phyloP scores from a whole-genome alignment of 768 basidiomycete genomes.

The Rhizopogon rudus region DNA sequence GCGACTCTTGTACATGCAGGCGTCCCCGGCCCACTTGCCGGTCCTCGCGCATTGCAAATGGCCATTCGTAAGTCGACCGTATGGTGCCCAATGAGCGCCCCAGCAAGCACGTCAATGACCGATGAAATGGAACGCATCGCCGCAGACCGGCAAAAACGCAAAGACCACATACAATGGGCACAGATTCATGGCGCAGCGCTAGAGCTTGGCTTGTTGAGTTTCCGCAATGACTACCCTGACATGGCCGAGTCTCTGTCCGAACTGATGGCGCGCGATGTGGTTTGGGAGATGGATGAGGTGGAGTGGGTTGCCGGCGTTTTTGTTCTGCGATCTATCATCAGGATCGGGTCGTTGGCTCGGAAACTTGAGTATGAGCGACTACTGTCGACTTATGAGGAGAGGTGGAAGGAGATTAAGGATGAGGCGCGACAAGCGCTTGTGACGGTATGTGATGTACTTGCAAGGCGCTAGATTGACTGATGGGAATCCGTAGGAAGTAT shows the following conservation, averaged over 20 bases:
- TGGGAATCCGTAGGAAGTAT: background rate
- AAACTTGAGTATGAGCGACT: slow-evolving; percentile 52
- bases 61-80: slow-evolving; percentile 52
- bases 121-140: slow-evolving; percentile 65
- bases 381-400: slow-evolving; percentile 51
- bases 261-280: slow-evolving; percentile 58
- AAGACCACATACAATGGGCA: slow-evolving; percentile 65
- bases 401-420: slow-evolving; percentile 70
- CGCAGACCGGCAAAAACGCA: slow-evolving; percentile 51
- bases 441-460: slow-evolving; percentile 30
- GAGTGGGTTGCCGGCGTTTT: slow-evolving; percentile 66
- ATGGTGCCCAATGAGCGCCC: slow-evolving; percentile 37
- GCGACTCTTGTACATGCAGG: slow-evolving; percentile 47
- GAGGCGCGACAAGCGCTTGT: slow-evolving; percentile 60
- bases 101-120: slow-evolving; percentile 32
- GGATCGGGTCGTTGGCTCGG: slow-evolving; percentile 46
- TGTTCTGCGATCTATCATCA: slow-evolving; percentile 52
- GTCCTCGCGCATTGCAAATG: slow-evolving; percentile 53
- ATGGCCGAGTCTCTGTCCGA: slow-evolving; percentile 43
- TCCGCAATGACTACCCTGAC: slow-evolving; percentile 40
- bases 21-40: slow-evolving; percentile 49
- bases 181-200: slow-evolving; percentile 61
- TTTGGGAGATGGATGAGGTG: slow-evolving; percentile 63
- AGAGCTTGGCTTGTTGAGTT: slow-evolving; percentile 48
- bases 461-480: background rate